Conservation (phyloP, 192 early-diverging fungal species). For the Haplosporangium gracile region DNA sequence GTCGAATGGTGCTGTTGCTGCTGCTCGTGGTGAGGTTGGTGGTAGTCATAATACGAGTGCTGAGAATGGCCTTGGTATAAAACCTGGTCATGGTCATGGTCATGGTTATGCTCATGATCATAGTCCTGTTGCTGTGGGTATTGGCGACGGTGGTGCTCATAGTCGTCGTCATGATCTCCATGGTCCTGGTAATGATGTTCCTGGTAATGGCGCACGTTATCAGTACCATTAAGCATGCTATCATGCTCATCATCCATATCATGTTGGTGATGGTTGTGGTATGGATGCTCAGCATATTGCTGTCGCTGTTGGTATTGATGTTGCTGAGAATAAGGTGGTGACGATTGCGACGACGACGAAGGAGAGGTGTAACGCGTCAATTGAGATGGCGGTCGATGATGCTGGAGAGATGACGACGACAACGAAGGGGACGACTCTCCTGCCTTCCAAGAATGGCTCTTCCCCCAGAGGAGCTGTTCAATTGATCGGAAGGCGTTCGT, state of each 20-base stretch:
- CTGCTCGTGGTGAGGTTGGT: neutral
- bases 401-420: neutral
- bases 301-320: constrained; percentile 7
- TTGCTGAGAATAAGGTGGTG: neutral
- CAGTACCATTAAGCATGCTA: neutral
- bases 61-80: neutral
- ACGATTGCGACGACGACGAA: neutral
- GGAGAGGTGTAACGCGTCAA: neutral
- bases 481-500: constrained; percentile 45
- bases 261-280: neutral
- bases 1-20: neutral
- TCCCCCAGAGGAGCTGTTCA: constrained; percentile 48
- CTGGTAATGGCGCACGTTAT: neutral
- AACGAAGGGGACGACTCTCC: neutral
- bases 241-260: neutral
- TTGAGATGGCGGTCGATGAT: neutral
- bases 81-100: neutral
- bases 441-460: constrained; percentile 5
- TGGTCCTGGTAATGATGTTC: constrained; percentile 8
- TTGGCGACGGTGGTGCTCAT: neutral
- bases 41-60: neutral
- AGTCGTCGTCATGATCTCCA: neutral
- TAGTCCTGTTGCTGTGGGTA: neutral
- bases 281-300: neutral
- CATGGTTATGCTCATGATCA: neutral